Base-by-base conservation (phyloP, 208 protist genomes). In the Trypanosoma boissoni region DNA sequence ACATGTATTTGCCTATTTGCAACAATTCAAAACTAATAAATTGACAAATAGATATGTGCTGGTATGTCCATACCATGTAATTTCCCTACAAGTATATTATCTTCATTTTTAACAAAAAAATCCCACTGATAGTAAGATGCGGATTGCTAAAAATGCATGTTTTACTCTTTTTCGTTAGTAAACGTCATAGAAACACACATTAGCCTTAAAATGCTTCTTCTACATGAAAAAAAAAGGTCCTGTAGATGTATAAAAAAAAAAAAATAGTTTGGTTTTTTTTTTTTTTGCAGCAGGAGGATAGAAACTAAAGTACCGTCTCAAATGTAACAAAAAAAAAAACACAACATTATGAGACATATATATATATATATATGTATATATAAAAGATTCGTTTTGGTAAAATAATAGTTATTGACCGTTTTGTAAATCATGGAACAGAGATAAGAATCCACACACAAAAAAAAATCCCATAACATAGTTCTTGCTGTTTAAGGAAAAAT, bases 301-400 rank as follows among this genome's bases (percentile, higher is more conserved):
- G 56, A 57, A 18, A 29, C 24, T 27, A 55, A 29, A 64, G 39
- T 43, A n/a, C 37, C 16, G 16, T 43, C n/a, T 43, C n/a, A 14
- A n/a, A 43, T n/a, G 37, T n/a, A 43, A 43, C 6, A 50, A 50
- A 50, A 14, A 64, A 34, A 58, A 20, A 56, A 56, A 64, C n/a
- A 51, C 12, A 58, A 45, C 32, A 64, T 42, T 20, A 18, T 53
- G 12, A 12, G 10, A 57, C 48, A 23, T 21, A 56, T 34, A 56
- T 39, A 39, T 39, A 39, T 39, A 39, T 39, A 39, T 39, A 39
- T 39, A 39, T 39, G 12, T 39, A 39, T 16, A 39, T 12, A n/a
- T n/a, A n/a, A n/a, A n/a, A n/a, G n/a, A n/a, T n/a, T n/a, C n/a
- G n/a, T n/a, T n/a, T n/a, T n/a, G n/a, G n/a, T n/a, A n/a, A n/a